Evolutionary conservation across 305 asterid species (phyloP).

Genomic region (Fraxinus ornus): DNA sequence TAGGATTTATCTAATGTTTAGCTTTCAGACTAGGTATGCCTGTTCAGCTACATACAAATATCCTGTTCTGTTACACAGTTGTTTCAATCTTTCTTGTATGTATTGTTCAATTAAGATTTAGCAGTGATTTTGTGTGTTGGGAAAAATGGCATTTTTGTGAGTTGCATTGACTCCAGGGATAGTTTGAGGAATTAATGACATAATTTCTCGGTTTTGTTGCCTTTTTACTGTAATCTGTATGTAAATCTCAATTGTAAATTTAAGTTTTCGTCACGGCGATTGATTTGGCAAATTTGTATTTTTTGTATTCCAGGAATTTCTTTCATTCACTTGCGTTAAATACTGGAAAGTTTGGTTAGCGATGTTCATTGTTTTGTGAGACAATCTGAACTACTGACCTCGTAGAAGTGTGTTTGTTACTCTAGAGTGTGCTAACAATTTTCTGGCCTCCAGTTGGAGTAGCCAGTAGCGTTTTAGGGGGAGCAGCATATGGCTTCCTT

Average conservation of each 20-base stretch:
- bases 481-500: conserved; percentile 81
- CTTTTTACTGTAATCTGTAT: background rate
- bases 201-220: background rate
- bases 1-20: background rate
- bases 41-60: background rate
- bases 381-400: background rate
- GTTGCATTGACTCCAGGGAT: background rate
- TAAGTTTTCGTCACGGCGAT: background rate
- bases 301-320: background rate
- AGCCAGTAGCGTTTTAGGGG: conserved; percentile 48
- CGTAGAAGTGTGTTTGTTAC: background rate
- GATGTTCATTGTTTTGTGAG: background rate
- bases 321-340: background rate
- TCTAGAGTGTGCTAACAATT: conserved; percentile 18
- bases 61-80: background rate
- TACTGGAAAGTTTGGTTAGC: background rate
- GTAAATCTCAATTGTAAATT: background rate
- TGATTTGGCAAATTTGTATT: background rate
- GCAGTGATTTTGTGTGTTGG: background rate
- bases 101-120: background rate
- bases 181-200: conserved; percentile 2
- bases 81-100: background rate
- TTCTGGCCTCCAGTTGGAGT: conserved; percentile 71
- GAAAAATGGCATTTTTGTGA: background rate
- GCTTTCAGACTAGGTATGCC: background rate